phyloP scores from a whole-genome alignment of 2,329 filamentous ascomycete species.

The Teratosphaeria pseudoeucalypti region DNA sequence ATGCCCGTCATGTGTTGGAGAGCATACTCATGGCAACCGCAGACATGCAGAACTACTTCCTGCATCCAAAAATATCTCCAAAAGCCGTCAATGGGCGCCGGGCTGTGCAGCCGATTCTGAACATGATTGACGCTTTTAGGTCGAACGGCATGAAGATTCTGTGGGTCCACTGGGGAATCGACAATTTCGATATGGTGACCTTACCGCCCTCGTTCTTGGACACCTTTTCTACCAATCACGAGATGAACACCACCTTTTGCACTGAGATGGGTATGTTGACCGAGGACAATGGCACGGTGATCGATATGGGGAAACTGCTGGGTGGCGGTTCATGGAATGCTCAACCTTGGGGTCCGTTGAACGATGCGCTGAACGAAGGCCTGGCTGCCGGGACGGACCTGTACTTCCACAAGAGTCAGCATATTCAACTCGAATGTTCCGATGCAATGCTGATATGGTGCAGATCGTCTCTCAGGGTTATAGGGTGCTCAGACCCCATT shows the following conservation, averaged over 20 bases:
- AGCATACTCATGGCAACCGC: not conserved
- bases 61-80: conserved; percentile 18
- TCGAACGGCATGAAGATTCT: conserved; percentile 18
- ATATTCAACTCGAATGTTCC: not conserved
- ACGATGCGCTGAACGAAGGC: conserved; percentile 18
- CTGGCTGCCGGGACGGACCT: conserved; percentile 18
- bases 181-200: conserved; percentile 21
- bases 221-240: conserved; percentile 16
- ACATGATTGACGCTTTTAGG: conserved; percentile 22
- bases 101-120: conserved; percentile 20
- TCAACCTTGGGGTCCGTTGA: conserved; percentile 21
- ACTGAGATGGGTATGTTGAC: conserved; percentile 21
- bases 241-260: conserved; percentile 19
- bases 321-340: conserved; percentile 22
- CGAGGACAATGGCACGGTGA: conserved; percentile 13
- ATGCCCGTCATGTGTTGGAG: not conserved
- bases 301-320: conserved; percentile 18
- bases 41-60: conserved; percentile 26
- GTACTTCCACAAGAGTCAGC: conserved; percentile 22
- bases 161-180: conserved; percentile 24
- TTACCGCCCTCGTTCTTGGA: conserved; percentile 22
- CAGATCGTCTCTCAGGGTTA: conserved; percentile 20
- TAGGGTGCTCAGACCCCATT: conserved; percentile 24
- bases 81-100: conserved; percentile 14
- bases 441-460: conserved; percentile 1